These are phyloP conservation scores for Skeletonema menzelii DNA, from an alignment of 108 stramenopile genomes.

Conservation along the genomic window DNA sequence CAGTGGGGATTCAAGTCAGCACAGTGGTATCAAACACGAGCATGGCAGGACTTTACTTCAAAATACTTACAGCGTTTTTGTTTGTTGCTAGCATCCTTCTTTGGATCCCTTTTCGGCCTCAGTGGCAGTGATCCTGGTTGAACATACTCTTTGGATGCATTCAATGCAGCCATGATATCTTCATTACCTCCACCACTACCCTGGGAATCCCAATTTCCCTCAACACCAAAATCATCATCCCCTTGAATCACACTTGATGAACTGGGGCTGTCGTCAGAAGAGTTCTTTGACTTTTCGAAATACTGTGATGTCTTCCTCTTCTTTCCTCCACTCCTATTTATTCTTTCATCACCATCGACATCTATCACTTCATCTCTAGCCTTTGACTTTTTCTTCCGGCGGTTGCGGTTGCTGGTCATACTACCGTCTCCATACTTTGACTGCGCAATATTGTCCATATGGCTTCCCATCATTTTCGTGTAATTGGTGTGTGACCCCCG, in stretches of 20 bases:
- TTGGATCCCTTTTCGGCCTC: background rate
- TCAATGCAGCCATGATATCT: background rate
- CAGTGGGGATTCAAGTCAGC: background rate
- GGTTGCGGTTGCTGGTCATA: background rate
- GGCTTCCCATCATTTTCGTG: background rate
- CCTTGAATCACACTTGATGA: background rate
- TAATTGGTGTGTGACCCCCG: background rate
- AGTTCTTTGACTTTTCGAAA: background rate
- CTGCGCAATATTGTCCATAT: background rate
- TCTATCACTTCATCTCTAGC: background rate
- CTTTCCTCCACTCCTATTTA: background rate
- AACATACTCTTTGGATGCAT: background rate
- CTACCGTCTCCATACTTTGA: background rate
- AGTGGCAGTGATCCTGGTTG: background rate
- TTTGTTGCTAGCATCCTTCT: background rate
- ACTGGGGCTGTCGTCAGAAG: background rate
- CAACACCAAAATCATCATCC: background rate
- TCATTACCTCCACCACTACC: background rate
- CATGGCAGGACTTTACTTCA: background rate
- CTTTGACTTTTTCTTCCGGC: background rate
- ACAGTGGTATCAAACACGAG: background rate
- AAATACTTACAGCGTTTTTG: background rate
- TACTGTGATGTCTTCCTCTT: background rate
- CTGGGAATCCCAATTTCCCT: background rate
- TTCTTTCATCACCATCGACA: background rate